Evolutionary conservation across 2,329 filamentous ascomycete genomes (phyloP), one percentile per base, ranked within the genome.

Genomic region (Colletotrichum gigasporum): DNA sequence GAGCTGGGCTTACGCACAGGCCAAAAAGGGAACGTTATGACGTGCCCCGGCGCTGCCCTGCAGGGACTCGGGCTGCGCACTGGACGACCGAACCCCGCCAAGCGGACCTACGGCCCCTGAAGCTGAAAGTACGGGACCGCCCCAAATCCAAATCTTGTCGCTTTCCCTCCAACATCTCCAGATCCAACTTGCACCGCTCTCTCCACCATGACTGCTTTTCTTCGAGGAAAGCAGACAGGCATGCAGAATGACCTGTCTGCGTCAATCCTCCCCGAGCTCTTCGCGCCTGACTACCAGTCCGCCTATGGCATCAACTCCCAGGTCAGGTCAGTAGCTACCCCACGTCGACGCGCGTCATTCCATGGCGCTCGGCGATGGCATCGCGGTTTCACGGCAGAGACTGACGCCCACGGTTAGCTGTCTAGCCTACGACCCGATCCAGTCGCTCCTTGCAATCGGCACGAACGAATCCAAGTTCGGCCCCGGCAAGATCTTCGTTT

Each of bases 181-280:
- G 22, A 65, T 62, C 62, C 56, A 65, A 63, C 63, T 65, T 63
- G 52, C 35, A 63, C 51, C 63, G 45, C 52, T 63, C 63, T 65
- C 58, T 62, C 45, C 14, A 48, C 51, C 45, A 65, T 65, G 63
- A 45, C 63, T 32, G 88, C 91, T 71, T 95, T 98, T 75, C 82
- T 99, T 67, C 87, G 96, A 75, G 91, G 92, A 71, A 97, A 97
- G 84, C 96, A 98, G 84, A 88, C 93, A 61, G 96, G 96, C 73
- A 91, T 99, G 71, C 91, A 94, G 75, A 92, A 91, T 79, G 96
- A 98, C 80, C 86, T 99, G 69, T 97, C 94, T 54, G 89, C 90
- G 16, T 91, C 90, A 69, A 88, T 98, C 67, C 84, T 88, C 16
- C 87, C 93, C 35, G 91, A 93, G 66, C 81, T 92, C 12, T 97